Conservation (phyloP, 2,329 filamentous ascomycete species). For the Sporothrix schenckii region DNA sequence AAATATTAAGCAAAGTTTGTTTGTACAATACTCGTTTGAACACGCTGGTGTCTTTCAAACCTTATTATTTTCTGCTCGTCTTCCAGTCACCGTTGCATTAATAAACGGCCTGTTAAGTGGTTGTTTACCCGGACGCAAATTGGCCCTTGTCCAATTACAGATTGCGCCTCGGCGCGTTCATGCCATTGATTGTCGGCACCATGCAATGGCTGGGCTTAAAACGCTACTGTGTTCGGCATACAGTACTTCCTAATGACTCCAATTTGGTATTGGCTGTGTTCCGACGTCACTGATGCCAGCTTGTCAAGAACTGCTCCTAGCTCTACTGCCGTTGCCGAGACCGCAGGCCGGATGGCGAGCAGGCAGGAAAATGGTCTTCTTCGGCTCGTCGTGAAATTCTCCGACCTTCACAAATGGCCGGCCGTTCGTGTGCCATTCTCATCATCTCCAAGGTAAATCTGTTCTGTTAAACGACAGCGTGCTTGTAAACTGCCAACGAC, state of each 20-base stretch:
- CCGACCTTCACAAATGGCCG: background rate
- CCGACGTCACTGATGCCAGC: slow-evolving; percentile 29
- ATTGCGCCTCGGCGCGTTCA: background rate
- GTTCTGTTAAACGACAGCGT: no score
- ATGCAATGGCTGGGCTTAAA: background rate
- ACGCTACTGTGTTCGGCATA: background rate
- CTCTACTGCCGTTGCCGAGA: background rate
- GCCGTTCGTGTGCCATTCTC: no score
- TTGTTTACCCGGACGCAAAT: background rate
- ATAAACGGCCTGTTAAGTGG: background rate
- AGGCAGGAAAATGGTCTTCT: no score
- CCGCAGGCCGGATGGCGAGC: background rate
- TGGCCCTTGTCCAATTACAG: background rate
- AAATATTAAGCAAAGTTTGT: no score
- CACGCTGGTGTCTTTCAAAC: background rate
- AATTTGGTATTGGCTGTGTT: background rate
- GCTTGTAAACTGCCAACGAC: no score
- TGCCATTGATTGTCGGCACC: slow-evolving; percentile 1
- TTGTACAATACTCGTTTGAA: background rate
- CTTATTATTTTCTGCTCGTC: background rate
- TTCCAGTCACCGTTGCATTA: no score
- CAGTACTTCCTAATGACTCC: background rate
- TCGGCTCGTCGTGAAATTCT: background rate
- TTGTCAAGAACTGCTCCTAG: slow-evolving; percentile 31
- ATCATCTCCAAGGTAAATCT: no score